A percentile compares a stretch with the other conserved stretches of the same genome.
These are phyloP conservation scores for Avena atlantica DNA, from an alignment of 176 grass and related monocot species.

Conservation along the genomic window DNA sequence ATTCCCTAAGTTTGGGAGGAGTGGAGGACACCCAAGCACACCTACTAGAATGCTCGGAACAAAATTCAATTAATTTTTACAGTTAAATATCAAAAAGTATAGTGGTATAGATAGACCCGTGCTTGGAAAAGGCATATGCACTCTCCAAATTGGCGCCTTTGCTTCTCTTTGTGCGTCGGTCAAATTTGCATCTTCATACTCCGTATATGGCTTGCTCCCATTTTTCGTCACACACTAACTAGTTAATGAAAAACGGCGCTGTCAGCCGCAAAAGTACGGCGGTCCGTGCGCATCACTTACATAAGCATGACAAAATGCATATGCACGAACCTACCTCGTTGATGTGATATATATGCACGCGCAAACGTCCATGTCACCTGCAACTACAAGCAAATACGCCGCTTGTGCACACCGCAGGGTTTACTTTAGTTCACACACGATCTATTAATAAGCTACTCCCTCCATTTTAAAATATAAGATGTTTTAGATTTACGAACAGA, in stretches of 20 bases:
- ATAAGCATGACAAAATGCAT: slow-evolving; percentile 21
- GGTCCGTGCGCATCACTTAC: neutral
- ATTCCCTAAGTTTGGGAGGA: too few species aligned
- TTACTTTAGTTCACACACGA: neutral
- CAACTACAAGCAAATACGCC: neutral
- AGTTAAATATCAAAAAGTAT: neutral
- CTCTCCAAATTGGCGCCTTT: neutral
- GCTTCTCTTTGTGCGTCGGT: neutral
- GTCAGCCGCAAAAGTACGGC: neutral
- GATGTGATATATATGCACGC: neutral
- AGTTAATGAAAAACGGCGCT: neutral
- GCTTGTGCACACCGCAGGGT: neutral
- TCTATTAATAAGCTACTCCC: too few species aligned
- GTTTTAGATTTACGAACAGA: too few species aligned
- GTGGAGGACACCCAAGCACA: too few species aligned
- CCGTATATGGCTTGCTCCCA: neutral
- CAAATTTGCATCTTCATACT: neutral
- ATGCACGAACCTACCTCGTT: neutral
- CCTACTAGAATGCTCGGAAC: too few species aligned
- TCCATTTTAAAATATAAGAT: too few species aligned
- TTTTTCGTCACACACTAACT: neutral
- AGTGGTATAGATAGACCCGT: neutral
- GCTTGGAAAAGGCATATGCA: neutral
- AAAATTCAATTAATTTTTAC: too few species aligned
- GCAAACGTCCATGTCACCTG: slow-evolving; percentile 3